phyloP scores from a whole-genome alignment of 495 filamentous ascomycete species.

The Podospora pseudopauciseta region DNA sequence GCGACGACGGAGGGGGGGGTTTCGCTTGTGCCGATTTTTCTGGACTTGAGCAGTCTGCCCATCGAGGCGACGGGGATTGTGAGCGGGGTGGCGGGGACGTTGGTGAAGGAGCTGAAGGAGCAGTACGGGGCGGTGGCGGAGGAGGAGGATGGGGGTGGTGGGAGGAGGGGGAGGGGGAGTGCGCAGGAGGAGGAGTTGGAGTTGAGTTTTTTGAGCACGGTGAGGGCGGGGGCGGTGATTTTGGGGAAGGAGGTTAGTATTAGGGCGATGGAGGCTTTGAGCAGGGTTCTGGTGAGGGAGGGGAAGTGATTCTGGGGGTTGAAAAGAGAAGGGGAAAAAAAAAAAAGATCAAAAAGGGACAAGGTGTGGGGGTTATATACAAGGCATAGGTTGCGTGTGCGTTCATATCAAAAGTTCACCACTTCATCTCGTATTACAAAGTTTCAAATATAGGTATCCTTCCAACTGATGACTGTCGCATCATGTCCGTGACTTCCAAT shows the following conservation, averaged over 20 bases:
- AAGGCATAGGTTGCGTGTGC: not conserved
- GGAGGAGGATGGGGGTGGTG: not conserved
- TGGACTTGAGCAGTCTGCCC: slow-evolving; percentile 77
- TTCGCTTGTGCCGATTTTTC: slow-evolving; percentile 79
- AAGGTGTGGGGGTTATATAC: not conserved
- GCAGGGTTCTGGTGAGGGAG: slow-evolving; percentile 38
- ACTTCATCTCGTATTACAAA: not conserved
- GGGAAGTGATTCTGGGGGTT: not conserved
- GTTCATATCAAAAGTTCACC: not conserved
- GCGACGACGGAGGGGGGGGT: slow-evolving; percentile 58
- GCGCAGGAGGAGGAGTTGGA: slow-evolving; percentile 49
- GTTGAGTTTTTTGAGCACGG: slow-evolving; percentile 87
- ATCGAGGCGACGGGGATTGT: slow-evolving; percentile 91
- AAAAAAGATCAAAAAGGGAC: not conserved
- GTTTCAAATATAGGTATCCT: too few relatives aligned
- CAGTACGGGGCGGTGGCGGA: slow-evolving; percentile 22
- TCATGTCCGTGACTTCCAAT: too few relatives aligned
- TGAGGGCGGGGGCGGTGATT: slow-evolving; percentile 85
- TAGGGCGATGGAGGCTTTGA: slow-evolving; percentile 67
- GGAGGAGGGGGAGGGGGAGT: not conserved
- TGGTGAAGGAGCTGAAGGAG: slow-evolving; percentile 55
- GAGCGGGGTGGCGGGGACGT: slow-evolving; percentile 78
- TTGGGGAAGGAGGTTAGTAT: slow-evolving; percentile 68
- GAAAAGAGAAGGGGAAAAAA: not conserved
- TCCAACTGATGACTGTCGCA: too few relatives aligned